A percentile compares a stretch with the other conserved stretches of the same genome.
Evolutionary conservation across 345 rosid species (phyloP).

Genomic region (Erysimum cheiranthoides): DNA sequence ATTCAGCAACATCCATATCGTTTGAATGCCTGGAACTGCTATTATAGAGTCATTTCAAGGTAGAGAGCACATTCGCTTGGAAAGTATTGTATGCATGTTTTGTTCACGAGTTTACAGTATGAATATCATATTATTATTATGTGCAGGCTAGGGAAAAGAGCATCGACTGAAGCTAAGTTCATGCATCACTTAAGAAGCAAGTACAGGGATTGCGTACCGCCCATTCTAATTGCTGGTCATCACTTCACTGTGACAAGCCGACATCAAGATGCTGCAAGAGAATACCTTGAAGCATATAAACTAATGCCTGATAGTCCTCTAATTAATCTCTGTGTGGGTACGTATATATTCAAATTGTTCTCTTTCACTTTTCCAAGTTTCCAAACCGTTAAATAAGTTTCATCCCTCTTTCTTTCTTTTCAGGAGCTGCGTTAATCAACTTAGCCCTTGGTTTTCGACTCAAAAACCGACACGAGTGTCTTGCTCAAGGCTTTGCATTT

Average conservation of each 20-base stretch:
- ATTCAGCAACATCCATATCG: constrained; percentile 82
- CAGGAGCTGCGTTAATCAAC: constrained; percentile 89
- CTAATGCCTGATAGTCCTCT: constrained; percentile 77
- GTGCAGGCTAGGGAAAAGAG: constrained; percentile 64
- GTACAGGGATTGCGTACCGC: constrained; percentile 65
- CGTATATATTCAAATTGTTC: constrained; percentile 26
- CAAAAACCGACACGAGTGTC: constrained; percentile 83
- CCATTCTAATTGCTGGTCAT: constrained; percentile 83
- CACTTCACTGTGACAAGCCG: constrained; percentile 73
- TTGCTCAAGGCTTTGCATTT: constrained; percentile 86
- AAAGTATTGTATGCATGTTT: constrained; percentile 9
- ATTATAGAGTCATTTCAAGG: constrained; percentile 81
- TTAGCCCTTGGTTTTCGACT: constrained; percentile 93
- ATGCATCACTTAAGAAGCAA: constrained; percentile 66
- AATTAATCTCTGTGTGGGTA: constrained; percentile 88
- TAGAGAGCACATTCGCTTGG: constrained; percentile 35
- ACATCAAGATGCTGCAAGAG: constrained; percentile 93
- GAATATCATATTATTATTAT: constrained; percentile 6
- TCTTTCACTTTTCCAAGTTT: not conserved
- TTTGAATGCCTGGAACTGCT: constrained; percentile 93
- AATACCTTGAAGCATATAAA: constrained; percentile 87
- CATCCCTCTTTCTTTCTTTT: constrained; percentile 20
- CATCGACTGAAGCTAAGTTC: constrained; percentile 68
- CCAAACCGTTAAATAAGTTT: not conserved
- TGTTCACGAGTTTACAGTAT: constrained; percentile 13